These are phyloP conservation scores for Lasiodiplodia sp. DNA, from an alignment of 2,329 filamentous ascomycete species.

Conservation along the genomic window DNA sequence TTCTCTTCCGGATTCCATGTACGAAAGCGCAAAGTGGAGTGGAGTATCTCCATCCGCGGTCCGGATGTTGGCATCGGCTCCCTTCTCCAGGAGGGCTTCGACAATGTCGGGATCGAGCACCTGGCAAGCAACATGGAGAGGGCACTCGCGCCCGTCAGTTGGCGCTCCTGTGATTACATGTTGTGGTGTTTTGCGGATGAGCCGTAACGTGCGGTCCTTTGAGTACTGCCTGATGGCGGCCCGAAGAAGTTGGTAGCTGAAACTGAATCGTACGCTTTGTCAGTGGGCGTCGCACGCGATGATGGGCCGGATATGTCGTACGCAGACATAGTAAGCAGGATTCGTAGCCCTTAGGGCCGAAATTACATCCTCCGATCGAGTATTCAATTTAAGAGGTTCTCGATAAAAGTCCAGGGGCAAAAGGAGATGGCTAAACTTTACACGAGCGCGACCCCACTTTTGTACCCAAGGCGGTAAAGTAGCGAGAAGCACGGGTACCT, in stretches of 20 bases:
- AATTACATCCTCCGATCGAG: slow-evolving; percentile 2
- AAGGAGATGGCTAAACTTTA: slow-evolving; percentile 2
- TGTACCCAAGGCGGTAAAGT: neutral
- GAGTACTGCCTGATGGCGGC: slow-evolving; percentile 17
- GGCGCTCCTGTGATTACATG: neutral
- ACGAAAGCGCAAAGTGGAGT: slow-evolving; percentile 7
- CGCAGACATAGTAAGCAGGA: slow-evolving; percentile 7
- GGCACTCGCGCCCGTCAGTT: neutral
- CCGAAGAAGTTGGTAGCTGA: slow-evolving; percentile 22
- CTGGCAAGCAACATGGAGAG: slow-evolving; percentile 12
- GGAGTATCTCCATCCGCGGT: slow-evolving; percentile 5
- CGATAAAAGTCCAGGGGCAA: slow-evolving; percentile 3
- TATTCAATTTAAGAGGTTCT: slow-evolving; percentile 7
- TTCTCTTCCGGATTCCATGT: neutral
- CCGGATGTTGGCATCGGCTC: neutral
- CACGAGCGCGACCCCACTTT: slow-evolving; percentile 12
- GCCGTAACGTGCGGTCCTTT: slow-evolving; percentile 11
- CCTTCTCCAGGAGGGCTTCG: slow-evolving; percentile 15
- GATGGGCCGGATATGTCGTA: neutral
- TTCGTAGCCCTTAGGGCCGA: neutral
- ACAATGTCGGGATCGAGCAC: slow-evolving; percentile 9
- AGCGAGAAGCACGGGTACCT: slow-evolving; percentile 1
- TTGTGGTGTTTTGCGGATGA: slow-evolving; percentile 15
- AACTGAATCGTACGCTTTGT: neutral
- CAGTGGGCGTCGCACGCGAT: neutral